Percentiles rank a stretch among this genome's conserved stretches.
These are phyloP conservation scores for Fraxinus anomala DNA, from an alignment of 257 asterid genomes.

Conservation along the genomic window DNA sequence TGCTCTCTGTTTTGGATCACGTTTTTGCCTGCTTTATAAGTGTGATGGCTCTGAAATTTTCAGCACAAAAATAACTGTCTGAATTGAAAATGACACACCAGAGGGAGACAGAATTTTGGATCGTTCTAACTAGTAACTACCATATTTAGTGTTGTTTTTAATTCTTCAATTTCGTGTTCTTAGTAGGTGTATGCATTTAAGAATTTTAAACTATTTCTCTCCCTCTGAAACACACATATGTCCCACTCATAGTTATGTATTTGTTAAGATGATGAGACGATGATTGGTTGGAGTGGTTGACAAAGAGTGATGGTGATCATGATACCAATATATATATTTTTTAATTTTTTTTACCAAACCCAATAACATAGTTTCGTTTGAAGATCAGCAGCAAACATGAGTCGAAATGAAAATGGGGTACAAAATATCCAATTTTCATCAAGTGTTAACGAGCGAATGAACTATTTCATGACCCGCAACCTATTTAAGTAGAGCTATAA, in stretches of 20 bases:
- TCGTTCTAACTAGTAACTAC: not conserved
- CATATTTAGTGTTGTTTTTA: not conserved
- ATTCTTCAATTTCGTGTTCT: not conserved
- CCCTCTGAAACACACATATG: not conserved
- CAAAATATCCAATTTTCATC: too few relatives aligned
- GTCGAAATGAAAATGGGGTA: too few relatives aligned
- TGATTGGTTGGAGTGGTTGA: conserved; percentile 3
- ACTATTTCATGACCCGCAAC: too few relatives aligned
- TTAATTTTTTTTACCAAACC: too few relatives aligned
- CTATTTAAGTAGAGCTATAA: too few relatives aligned
- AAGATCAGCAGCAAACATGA: too few relatives aligned
- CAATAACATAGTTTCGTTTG: too few relatives aligned
- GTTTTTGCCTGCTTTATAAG: conserved; percentile 30
- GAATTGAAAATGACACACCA: conserved; percentile 51
- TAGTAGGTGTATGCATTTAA: not conserved
- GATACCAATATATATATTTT: not conserved
- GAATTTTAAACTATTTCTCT: not conserved
- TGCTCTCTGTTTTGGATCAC: conserved; percentile 40
- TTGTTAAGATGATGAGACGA: not conserved
- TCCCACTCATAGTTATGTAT: not conserved
- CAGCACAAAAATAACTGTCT: conserved; percentile 39
- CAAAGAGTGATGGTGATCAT: not conserved
- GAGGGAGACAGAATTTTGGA: conserved; percentile 2
- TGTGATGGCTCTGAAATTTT: conserved; percentile 19
- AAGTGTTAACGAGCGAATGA: too few relatives aligned